These are phyloP conservation scores for Filobasidium wieringae DNA, from an alignment of 768 basidiomycete genomes.

Conservation along the genomic window DNA sequence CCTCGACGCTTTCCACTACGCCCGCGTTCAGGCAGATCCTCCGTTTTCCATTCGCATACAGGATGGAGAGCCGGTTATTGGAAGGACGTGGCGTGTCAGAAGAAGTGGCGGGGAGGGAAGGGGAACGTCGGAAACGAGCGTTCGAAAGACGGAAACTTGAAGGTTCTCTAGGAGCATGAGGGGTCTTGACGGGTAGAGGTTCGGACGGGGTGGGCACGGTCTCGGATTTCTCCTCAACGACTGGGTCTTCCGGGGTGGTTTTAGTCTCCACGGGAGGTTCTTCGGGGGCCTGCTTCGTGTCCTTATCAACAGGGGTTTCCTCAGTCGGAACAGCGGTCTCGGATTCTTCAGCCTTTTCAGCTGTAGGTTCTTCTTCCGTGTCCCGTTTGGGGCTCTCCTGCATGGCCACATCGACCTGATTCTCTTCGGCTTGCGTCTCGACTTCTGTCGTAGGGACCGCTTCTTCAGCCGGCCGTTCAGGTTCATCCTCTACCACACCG, in stretches of 20 bases:
- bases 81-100: slow-evolving; percentile 22
- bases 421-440: slow-evolving; percentile 10
- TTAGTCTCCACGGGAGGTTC: neutral
- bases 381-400: slow-evolving; percentile 8
- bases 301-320: neutral
- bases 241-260: slow-evolving; percentile 8
- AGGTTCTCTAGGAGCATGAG: neutral
- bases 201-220: slow-evolving; percentile 14
- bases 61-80: slow-evolving; percentile 62
- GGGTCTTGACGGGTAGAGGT: neutral
- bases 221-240: slow-evolving; percentile 9
- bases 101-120: slow-evolving; percentile 11
- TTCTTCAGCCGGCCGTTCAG: slow-evolving; percentile 20
- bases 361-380: neutral
- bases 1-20: slow-evolving; percentile 65
- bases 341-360: neutral
- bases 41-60: slow-evolving; percentile 78
- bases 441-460: neutral
- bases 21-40: slow-evolving; percentile 81
- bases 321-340: neutral
- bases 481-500: slow-evolving; percentile 44
- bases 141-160: slow-evolving; percentile 2
- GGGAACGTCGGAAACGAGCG: slow-evolving; percentile 7
- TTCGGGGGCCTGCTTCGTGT: neutral
- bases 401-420: slow-evolving; percentile 1